Conservation (phyloP, 495 filamentous ascomycete genomes). For the Cudoniella acicularis region DNA sequence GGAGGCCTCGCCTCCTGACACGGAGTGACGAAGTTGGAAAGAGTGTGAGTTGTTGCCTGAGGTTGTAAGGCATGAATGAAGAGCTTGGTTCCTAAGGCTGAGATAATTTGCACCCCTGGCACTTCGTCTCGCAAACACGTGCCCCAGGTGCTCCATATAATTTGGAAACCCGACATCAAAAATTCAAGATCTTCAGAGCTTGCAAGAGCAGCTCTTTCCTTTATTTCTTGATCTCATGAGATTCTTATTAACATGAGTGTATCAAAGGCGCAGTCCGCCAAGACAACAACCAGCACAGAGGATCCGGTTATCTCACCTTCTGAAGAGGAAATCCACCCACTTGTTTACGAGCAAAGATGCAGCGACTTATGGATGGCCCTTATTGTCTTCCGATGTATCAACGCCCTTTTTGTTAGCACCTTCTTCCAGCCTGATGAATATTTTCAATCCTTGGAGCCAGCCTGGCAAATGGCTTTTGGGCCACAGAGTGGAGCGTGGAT, state of each 20-base stretch:
- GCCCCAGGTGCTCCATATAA: no score
- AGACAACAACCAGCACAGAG: not conserved
- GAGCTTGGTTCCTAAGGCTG: no score
- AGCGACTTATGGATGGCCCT: conserved; percentile 58
- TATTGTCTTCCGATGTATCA: conserved; percentile 73
- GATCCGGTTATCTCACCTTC: not conserved
- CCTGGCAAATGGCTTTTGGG: conserved; percentile 88
- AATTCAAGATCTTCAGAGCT: no score
- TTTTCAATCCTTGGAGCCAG: conserved; percentile 93
- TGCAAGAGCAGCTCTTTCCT: no score
- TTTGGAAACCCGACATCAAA: no score
- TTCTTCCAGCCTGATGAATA: conserved; percentile 99
- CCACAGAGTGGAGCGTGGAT: conserved; percentile 77
- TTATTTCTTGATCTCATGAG: not conserved
- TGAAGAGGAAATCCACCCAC: conserved; percentile 9
- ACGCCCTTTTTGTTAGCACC: conserved; percentile 79
- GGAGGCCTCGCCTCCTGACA: no score
- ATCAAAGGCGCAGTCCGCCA: not conserved
- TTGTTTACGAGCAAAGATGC: conserved; percentile 15
- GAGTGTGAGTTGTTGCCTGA: not conserved
- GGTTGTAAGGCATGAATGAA: not conserved
- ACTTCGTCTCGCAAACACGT: not conserved
- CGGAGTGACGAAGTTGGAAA: not conserved
- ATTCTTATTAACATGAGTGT: not conserved
- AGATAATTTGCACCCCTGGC: not conserved